These are phyloP conservation scores for Syncephalastrum sp. DNA, from an alignment of 371 early-diverging fungal species.

Conservation along the genomic window DNA sequence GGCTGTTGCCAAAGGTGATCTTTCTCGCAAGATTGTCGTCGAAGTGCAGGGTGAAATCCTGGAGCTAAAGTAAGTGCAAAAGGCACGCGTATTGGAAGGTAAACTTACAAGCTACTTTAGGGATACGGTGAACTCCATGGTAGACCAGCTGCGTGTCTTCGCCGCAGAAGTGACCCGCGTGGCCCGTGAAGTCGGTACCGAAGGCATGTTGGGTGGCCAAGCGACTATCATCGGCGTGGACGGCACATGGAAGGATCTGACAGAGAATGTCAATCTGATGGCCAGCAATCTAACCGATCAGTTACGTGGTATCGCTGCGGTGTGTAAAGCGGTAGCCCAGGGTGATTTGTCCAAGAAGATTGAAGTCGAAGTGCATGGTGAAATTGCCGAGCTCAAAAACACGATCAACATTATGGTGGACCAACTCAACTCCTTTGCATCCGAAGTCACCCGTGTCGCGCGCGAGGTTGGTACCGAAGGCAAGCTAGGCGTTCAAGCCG, in stretches of 20 bases:
- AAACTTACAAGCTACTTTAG: neutral
- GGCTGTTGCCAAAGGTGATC: constrained; percentile 39
- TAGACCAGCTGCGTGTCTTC: constrained; percentile 32
- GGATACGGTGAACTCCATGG: constrained; percentile 37
- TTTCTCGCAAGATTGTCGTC: constrained; percentile 28
- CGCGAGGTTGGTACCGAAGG: constrained; percentile 54
- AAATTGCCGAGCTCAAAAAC: constrained; percentile 37
- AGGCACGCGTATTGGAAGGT: constrained; percentile 22
- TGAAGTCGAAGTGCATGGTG: constrained; percentile 29
- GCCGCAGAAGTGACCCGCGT: constrained; percentile 58
- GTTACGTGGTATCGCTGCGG: constrained; percentile 50
- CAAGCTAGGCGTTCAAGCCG: constrained; percentile 34
- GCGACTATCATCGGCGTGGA: constrained; percentile 57
- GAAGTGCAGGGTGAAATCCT: constrained; percentile 41
- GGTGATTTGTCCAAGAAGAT: constrained; percentile 43
- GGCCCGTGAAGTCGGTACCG: constrained; percentile 59
- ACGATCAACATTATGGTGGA: constrained; percentile 50
- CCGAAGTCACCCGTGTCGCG: constrained; percentile 44
- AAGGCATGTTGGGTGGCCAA: constrained; percentile 59
- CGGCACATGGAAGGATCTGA: constrained; percentile 75
- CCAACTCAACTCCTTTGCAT: constrained; percentile 39
- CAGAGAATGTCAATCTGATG: constrained; percentile 60
- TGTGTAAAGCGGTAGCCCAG: constrained; percentile 57
- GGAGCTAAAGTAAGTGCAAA: constrained; percentile 27
- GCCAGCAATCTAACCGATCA: constrained; percentile 57